Conservation (phyloP, 2,329 filamentous ascomycete genomes). For the Trichoderma polysporum region DNA sequence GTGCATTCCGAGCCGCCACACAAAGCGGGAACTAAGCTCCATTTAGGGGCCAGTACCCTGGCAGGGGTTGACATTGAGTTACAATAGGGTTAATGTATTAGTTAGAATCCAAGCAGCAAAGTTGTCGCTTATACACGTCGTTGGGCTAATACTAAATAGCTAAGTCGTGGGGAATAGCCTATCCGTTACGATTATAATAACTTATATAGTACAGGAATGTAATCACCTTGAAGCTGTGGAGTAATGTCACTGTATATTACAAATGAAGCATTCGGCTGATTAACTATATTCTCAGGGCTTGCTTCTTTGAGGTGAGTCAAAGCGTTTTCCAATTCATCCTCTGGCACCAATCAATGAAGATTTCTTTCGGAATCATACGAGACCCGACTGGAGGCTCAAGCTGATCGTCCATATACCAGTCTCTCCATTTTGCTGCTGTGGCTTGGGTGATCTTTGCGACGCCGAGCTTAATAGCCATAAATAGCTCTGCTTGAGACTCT, state of each 20-base stretch:
- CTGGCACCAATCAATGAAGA: slow-evolving; percentile 5
- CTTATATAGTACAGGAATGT: background rate
- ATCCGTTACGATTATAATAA: background rate
- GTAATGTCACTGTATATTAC: background rate
- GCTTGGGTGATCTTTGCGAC: background rate
- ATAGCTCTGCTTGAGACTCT: slow-evolving; percentile 2
- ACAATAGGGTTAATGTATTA: background rate
- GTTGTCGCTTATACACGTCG: background rate
- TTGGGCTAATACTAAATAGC: background rate
- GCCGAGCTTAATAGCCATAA: slow-evolving; percentile 5
- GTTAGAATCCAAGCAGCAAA: background rate
- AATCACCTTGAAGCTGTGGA: background rate
- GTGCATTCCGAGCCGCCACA: background rate
- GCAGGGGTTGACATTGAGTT: background rate
- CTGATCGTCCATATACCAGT: background rate
- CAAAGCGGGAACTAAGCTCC: background rate
- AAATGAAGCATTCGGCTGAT: background rate
- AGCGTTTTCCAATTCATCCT: background rate
- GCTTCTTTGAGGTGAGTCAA: background rate
- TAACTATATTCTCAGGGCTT: background rate
- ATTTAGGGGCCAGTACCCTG: slow-evolving; percentile 14
- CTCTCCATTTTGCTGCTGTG: slow-evolving; percentile 3
- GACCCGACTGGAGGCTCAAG: too few species aligned
- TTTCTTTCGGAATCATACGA: background rate
- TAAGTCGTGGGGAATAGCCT: slow-evolving; percentile 11